These are phyloP conservation scores for Suillus americanus DNA, from an alignment of 768 basidiomycete genomes.

Conservation along the genomic window DNA sequence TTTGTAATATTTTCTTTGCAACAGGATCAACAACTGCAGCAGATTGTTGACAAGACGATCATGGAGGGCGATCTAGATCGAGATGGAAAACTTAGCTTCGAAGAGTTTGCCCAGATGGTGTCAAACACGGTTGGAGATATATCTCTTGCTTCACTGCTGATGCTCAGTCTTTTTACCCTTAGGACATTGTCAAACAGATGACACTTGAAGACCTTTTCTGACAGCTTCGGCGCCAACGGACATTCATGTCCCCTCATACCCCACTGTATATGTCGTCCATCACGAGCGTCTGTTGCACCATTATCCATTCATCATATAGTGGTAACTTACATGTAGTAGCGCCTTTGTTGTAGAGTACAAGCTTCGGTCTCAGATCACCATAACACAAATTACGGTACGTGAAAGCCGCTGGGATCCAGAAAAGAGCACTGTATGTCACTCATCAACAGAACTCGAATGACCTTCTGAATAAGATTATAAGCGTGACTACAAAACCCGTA, in stretches of 20 bases:
- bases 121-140: constrained; percentile 77
- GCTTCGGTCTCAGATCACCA: background rate
- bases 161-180: constrained; percentile 10
- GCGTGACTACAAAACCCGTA: background rate
- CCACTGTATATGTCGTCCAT: constrained; percentile 1
- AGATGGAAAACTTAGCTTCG: constrained; percentile 95
- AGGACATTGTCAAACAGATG: constrained; percentile 99
- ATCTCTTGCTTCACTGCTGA: constrained; percentile 1
- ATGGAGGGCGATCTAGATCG: constrained; percentile 99
- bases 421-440: background rate
- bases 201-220: constrained; percentile 83
- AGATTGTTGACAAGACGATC: constrained; percentile 99
- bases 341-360: constrained; percentile 5
- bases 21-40: constrained; percentile 97
- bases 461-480: background rate
- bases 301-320: constrained; percentile 5
- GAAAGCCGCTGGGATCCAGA: background rate
- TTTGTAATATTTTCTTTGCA: background rate
- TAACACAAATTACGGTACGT: background rate
- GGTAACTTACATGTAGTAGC: constrained; percentile 6
- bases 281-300: background rate
- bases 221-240: background rate
- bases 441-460: background rate
- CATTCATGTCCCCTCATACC: constrained; percentile 3
- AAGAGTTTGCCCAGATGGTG: constrained; percentile 96